Evolutionary conservation across 768 basidiomycete genomes (phyloP), one percentile per base, ranked within the genome.

Genomic region (Xanthoconium purpureum): DNA sequence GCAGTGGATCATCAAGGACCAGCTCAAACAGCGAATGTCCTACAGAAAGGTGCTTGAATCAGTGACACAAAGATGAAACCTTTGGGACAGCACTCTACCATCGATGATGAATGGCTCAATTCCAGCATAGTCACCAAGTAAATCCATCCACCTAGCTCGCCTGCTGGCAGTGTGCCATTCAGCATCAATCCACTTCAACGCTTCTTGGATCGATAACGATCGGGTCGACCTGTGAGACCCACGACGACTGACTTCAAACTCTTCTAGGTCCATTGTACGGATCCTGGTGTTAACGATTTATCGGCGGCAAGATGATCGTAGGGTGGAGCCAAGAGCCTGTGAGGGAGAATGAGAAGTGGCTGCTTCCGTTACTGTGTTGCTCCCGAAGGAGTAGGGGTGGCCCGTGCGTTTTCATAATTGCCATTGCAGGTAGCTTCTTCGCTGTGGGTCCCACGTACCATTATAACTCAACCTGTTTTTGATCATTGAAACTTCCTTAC

Each of bases 51-150:
- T 11, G 20, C 38, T 32, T 24, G 36, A 36, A 54, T 58, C 6
- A 65, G 46, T 18, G 14, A 47, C 45, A 45, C 12, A 43, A 50
- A 17, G 3, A 37, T 42, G 13, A 28, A 29, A 39, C n/a, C 28
- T 20, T 18, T 43, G 36, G 18, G 33, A 51, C 1, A 40, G 59
- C 65, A 37, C 53, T 29, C 17, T 65, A 82, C 86, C 86, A 66
- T 88, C 85, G 55, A 89, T 73, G 39, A 87, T 62, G 63, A 89
- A 89, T 15, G 77, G 76, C 63, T 89, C 87, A 36, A 65, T 77
- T 2, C 87, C 87, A 20, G 83, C 86, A 66, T 87, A 88, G 63
- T 87, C 87, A 5, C 85, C 85, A 30, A 88, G 70, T 10, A 88
- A 73, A 66, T 88, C 87, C 85, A 88, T 87, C 82, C 80, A 82